These are phyloP conservation scores for Auriscalpium vulgare DNA, from an alignment of 768 basidiomycete species.

Conservation along the genomic window DNA sequence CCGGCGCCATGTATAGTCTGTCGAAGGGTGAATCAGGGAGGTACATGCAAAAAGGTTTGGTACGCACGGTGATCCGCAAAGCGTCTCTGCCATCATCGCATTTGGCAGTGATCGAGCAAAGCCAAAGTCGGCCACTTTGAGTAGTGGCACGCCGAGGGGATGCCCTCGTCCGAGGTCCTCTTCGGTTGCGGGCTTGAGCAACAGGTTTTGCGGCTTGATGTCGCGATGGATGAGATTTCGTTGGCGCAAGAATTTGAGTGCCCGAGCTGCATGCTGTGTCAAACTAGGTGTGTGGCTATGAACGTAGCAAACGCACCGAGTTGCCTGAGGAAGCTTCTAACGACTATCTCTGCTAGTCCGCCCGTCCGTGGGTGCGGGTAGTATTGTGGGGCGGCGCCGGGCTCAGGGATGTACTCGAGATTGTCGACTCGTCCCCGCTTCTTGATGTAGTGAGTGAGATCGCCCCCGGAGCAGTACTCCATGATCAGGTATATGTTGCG, in stretches of 20 bases:
- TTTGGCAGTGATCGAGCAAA: constrained; percentile 91
- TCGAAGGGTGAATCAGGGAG: too few species aligned
- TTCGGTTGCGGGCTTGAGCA: constrained; percentile 74
- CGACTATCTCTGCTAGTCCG: constrained; percentile 83
- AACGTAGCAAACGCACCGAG: constrained; percentile 45
- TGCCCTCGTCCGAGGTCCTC: constrained; percentile 83
- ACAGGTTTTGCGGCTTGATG: constrained; percentile 97
- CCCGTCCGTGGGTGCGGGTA: constrained; percentile 90
- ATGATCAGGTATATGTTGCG: constrained; percentile 90
- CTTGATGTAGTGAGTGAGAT: constrained; percentile 95
- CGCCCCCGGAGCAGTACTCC: constrained; percentile 95
- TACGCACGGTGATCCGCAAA: constrained; percentile 93
- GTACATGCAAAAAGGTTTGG: too few species aligned
- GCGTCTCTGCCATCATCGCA: constrained; percentile 92
- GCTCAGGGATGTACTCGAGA: constrained; percentile 69
- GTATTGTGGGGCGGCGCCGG: constrained; percentile 66
- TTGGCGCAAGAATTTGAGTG: constrained; percentile 85
- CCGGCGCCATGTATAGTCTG: constrained; percentile 97
- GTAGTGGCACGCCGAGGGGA: constrained; percentile 84
- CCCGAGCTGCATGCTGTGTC: constrained; percentile 52
- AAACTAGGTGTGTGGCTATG: background rate
- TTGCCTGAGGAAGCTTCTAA: constrained; percentile 88
- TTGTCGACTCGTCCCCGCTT: constrained; percentile 91
- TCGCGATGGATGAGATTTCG: constrained; percentile 92
- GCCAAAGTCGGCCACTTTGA: constrained; percentile 97